A percentile compares a stretch with the other conserved stretches of the same genome.
These are phyloP conservation scores for Coprinopsis sp. DNA, from an alignment of 768 basidiomycete species.

Conservation along the genomic window DNA sequence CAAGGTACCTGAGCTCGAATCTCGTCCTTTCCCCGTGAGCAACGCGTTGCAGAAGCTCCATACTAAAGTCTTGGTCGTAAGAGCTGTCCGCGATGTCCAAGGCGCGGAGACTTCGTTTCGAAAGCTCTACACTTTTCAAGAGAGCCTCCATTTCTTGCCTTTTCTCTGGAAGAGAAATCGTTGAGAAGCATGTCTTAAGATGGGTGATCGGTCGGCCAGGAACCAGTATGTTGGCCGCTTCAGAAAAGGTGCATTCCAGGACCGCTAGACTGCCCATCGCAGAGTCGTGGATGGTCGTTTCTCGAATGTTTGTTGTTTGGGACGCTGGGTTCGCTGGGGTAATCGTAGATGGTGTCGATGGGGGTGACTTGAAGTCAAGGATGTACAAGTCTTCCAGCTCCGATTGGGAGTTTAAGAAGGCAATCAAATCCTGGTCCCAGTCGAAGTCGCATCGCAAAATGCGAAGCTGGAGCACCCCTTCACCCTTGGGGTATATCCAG, in stretches of 20 bases:
- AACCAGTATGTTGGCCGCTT: conserved; percentile 53
- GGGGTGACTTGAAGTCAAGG: conserved; percentile 36
- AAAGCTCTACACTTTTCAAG: conserved; percentile 40
- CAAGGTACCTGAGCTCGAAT: conserved; percentile 50
- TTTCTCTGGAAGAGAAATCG: conserved; percentile 43
- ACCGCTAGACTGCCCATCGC: conserved; percentile 46
- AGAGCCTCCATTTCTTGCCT: conserved; percentile 46
- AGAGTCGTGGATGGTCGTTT: conserved; percentile 21
- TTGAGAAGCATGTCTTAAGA: conserved; percentile 67
- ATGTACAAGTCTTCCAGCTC: conserved; percentile 48
- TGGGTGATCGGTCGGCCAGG: conserved; percentile 56
- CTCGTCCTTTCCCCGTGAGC: conserved; percentile 30
- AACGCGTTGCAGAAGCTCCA: conserved; percentile 45
- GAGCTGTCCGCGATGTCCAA: conserved; percentile 61
- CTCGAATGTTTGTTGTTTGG: conserved; percentile 12
- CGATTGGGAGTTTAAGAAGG: conserved; percentile 46
- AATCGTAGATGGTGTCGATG: conserved; percentile 23
- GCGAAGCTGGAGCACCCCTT: conserved; percentile 46
- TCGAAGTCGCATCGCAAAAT: conserved; percentile 62
- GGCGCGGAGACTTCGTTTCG: conserved; percentile 41
- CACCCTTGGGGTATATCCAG: conserved; percentile 39
- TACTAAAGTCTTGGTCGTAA: conserved; percentile 50
- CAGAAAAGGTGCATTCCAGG: conserved; percentile 65
- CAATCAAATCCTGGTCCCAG: conserved; percentile 54
- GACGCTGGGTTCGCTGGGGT: conserved; percentile 7